These are phyloP conservation scores for Trichopus zeylanicus DNA, from an alignment of 116 monocot genomes.

Conservation along the genomic window DNA sequence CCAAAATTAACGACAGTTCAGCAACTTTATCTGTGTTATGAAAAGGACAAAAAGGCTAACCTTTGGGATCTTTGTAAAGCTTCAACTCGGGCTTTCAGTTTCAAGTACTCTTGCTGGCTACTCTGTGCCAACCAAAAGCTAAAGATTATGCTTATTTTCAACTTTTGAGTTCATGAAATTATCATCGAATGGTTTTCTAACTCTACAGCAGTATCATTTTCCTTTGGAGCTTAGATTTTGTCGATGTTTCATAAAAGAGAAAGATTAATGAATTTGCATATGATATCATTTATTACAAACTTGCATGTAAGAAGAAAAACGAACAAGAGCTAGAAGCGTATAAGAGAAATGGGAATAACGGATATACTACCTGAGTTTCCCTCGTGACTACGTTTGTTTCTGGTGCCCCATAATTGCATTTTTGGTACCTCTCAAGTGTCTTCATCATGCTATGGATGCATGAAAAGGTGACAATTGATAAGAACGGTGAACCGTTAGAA, in stretches of 20 bases:
- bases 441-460: conserved; percentile 27
- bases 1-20: background rate
- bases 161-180: background rate
- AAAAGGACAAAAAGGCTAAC: conserved; percentile 10
- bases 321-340: too few relatives aligned
- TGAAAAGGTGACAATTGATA: background rate
- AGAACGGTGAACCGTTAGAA: background rate
- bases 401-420: conserved; percentile 35
- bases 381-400: conserved; percentile 29
- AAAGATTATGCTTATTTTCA: background rate
- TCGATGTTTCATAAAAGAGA: too few relatives aligned
- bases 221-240: too few relatives aligned
- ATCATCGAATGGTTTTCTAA: too few relatives aligned
- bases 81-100: conserved; percentile 69
- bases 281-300: too few relatives aligned
- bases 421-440: conserved; percentile 44
- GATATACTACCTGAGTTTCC: conserved; percentile 46
- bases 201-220: too few relatives aligned
- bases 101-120: conserved; percentile 78
- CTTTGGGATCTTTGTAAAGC: conserved; percentile 58
- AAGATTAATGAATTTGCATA: too few relatives aligned
- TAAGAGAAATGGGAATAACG: background rate
- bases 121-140: conserved; percentile 25
- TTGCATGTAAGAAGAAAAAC: too few relatives aligned
- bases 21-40: too few relatives aligned